phyloP scores from a whole-genome alignment of 345 rosid genomes.

The Cardamine resedifolia region DNA sequence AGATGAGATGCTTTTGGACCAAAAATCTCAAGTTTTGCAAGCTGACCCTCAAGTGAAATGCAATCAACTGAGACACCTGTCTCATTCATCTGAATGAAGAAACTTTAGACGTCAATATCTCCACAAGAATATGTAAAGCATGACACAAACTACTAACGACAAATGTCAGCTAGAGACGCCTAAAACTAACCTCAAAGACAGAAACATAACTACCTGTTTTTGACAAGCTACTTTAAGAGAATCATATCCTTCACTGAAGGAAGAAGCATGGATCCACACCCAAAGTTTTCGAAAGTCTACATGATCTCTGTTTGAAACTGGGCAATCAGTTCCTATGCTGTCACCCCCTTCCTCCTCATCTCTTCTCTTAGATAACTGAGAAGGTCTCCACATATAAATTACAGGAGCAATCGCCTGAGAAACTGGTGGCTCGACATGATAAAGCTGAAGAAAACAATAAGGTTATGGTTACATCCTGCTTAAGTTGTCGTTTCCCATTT shows the following conservation, averaged over 20 bases:
- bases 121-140: constrained; percentile 9
- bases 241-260: constrained; percentile 70
- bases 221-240: constrained; percentile 65
- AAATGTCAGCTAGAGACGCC: background rate
- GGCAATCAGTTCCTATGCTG: constrained; percentile 26
- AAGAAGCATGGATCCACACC: constrained; percentile 90
- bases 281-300: constrained; percentile 53
- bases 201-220: constrained; percentile 48
- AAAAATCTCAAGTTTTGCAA: constrained; percentile 72
- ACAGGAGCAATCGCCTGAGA: constrained; percentile 67
- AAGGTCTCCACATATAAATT: constrained; percentile 74
- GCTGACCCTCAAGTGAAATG: constrained; percentile 74
- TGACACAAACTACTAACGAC: constrained; percentile 1
- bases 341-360: constrained; percentile 20
- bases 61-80: constrained; percentile 48
- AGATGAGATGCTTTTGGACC: constrained; percentile 71
- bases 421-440: constrained; percentile 56
- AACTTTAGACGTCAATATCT: constrained; percentile 11
- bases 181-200: background rate
- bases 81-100: constrained; percentile 52
- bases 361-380: constrained; percentile 29
- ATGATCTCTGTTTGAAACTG: constrained; percentile 19
- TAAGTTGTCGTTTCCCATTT: background rate
- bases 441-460: constrained; percentile 53
- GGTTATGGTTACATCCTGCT: background rate